Evolutionary conservation across 139 green algal genomes (phyloP), one percentile per base, ranked within the genome.

Genomic region (Penium margaritaceum): DNA sequence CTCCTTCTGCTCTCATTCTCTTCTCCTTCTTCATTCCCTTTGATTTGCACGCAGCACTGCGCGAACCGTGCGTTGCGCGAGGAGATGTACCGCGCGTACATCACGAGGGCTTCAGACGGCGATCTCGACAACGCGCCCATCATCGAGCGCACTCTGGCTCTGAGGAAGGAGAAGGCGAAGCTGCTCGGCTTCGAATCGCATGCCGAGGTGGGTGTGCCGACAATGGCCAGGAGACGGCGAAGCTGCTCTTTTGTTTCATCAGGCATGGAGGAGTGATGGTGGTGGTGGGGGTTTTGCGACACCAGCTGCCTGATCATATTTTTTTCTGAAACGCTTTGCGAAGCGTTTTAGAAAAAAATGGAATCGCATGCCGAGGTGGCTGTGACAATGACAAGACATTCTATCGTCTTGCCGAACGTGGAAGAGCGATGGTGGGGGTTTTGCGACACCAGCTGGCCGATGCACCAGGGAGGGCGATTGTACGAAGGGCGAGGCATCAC

Each of bases 51-150:
- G 58, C 73, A 80, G 64, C 92, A 97, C 79, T 84, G 84, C 67
- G 90, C 90, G 76, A 94, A 92, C 83, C 81, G 91, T 12, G 76
- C 76, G 6, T 84, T 98, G 70, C 78, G 93, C 5, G 93, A 98
- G 84, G 91, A 97, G 84, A 71, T 97, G 78, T 98, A 98, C 89
- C 77, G 85, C 12, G 91, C 92, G 5, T 91, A 88, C 85, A 85
- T 97, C 55, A 94, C 87, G 0, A 80, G 89, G 15, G 93, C 92
- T 19, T 89, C 77, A 15, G 41, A 30, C 0, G 80, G 78, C 19
- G 88, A 93, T 6, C 55, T 77, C 2, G 93, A 97, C 87, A 98
- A 98, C 84, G 83, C 75, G 2, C 89, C 89, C 53, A 82, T 96
- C 80, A 97, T 97, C 66, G 83, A 95, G 5, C 46, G 81, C 57